Evolutionary conservation across 108 stramenopile species (phyloP).

Genomic region (Cyclostephanos invisitatus): DNA sequence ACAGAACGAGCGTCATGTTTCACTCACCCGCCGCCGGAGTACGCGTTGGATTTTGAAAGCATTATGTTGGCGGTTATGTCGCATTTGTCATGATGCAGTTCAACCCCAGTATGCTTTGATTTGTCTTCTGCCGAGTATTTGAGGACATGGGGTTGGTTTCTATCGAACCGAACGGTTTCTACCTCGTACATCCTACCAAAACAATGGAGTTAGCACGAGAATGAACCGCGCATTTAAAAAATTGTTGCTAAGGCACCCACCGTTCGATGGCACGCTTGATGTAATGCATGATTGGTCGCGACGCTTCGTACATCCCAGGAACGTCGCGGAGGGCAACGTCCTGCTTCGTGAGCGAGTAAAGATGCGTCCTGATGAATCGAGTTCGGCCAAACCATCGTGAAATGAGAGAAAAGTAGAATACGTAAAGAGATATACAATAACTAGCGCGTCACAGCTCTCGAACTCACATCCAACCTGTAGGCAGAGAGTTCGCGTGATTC

Average conservation of each 20-base stretch:
- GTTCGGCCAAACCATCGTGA: not conserved
- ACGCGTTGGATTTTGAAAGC: conserved; percentile 53
- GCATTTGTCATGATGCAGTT: conserved; percentile 78
- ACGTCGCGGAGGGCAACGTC: conserved; percentile 72
- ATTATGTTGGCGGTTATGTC: conserved; percentile 75
- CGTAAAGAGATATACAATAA: not conserved
- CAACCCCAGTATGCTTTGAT: conserved; percentile 66
- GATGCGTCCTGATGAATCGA: conserved; percentile 38
- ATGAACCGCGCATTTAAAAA: not conserved
- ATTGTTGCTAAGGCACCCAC: not conserved
- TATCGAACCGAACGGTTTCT: conserved; percentile 51
- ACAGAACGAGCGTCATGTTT: not conserved
- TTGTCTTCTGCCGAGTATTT: conserved; percentile 65
- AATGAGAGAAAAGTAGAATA: not conserved
- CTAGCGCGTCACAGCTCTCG: not conserved
- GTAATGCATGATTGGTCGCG: conserved; percentile 59
- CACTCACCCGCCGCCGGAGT: conserved; percentile 75
- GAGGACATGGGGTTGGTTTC: conserved; percentile 80
- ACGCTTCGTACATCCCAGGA: conserved; percentile 50
- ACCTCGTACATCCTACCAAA: conserved; percentile 45
- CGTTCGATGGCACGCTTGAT: conserved; percentile 41
- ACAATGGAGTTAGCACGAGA: not conserved
- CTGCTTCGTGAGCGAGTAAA: conserved; percentile 79
- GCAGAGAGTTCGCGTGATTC: conserved; percentile 40
- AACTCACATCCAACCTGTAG: conserved; percentile 58